These are phyloP conservation scores for Adansonia digitata DNA, from an alignment of 345 rosid species.

Conservation along the genomic window DNA sequence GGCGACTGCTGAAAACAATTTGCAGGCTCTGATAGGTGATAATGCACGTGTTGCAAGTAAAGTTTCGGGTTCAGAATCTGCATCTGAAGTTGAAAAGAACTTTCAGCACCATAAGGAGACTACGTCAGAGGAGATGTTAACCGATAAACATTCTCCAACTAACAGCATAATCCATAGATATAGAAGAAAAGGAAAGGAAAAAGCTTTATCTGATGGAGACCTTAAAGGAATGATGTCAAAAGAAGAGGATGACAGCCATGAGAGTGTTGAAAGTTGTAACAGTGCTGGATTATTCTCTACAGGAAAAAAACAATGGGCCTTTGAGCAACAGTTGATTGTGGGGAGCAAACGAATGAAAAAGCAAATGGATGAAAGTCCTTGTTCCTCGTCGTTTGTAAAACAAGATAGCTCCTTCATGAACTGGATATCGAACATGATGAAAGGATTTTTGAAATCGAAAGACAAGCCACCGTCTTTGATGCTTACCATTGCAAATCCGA, in stretches of 20 bases:
- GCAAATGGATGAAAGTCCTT: constrained; percentile 40
- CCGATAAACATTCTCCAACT: constrained; percentile 25
- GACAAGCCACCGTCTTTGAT: constrained; percentile 35
- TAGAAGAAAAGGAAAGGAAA: constrained; percentile 50
- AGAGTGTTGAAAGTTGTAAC: constrained; percentile 87
- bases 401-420: constrained; percentile 85
- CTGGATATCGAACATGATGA: constrained; percentile 86
- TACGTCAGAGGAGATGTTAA: constrained; percentile 22
- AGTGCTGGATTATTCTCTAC: constrained; percentile 41
- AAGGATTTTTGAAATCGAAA: constrained; percentile 51
- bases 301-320: constrained; percentile 45
- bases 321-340: constrained; percentile 44
- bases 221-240: constrained; percentile 31
- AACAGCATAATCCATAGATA: constrained; percentile 28
- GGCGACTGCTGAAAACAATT: constrained; percentile 58
- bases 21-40: constrained; percentile 22
- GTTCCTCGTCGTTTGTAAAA: constrained; percentile 43
- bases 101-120: constrained; percentile 27
- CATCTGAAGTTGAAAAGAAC: constrained; percentile 24
- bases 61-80: constrained; percentile 26
- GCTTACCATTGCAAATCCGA: constrained; percentile 33
- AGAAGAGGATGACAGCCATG: constrained; percentile 59
- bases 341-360: constrained; percentile 61
- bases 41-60: constrained; percentile 21
- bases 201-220: constrained; percentile 55